Conservation (phyloP, 345 rosid species). For the Kandelia obovata region DNA sequence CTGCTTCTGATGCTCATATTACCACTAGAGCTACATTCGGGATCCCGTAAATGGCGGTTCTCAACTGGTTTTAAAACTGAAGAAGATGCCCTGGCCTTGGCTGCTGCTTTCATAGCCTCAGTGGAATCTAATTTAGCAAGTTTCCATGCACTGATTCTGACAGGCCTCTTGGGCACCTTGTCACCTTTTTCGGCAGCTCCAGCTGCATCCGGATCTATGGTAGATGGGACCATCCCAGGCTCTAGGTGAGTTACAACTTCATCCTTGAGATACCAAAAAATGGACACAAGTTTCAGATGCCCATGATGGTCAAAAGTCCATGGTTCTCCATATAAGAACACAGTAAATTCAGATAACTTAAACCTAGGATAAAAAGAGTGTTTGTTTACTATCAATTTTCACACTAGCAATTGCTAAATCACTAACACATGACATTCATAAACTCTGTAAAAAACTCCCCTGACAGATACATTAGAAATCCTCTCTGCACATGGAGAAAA, state of each 20-base stretch:
- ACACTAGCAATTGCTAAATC: no score
- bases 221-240: constrained; percentile 94
- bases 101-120: constrained; percentile 88
- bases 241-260: constrained; percentile 96
- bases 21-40: constrained; percentile 78
- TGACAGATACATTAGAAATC: no score
- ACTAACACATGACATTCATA: no score
- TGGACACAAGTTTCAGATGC: neutral
- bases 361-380: neutral
- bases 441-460: no score
- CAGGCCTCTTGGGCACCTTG: constrained; percentile 64
- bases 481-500: no score
- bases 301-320: neutral
- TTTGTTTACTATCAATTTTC: no score
- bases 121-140: constrained; percentile 81
- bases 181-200: constrained; percentile 61
- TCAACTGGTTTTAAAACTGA: constrained; percentile 81
- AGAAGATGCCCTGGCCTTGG: constrained; percentile 95
- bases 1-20: constrained; percentile 81
- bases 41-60: constrained; percentile 47
- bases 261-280: constrained; percentile 48
- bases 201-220: constrained; percentile 88
- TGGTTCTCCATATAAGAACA: no score
- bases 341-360: neutral
- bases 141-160: constrained; percentile 83